These are phyloP conservation scores for Fremontodendron californicum DNA, from an alignment of 345 rosid genomes.

Conservation along the genomic window DNA sequence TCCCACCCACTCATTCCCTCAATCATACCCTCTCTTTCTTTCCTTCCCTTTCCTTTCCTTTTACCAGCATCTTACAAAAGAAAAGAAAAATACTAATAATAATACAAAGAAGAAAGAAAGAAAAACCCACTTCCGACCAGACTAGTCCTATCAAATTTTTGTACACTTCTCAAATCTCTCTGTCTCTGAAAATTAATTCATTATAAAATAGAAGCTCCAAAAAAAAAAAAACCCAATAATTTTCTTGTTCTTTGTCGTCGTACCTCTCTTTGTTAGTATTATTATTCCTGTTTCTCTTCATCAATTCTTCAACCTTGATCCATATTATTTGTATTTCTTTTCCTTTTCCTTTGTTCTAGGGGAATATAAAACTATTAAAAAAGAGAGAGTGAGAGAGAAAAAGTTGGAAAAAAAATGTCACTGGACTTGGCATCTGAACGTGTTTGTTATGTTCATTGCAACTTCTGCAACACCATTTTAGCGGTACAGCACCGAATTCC, in stretches of 20 bases:
- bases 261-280: constrained; percentile 20
- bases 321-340: not conserved
- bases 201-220: not conserved
- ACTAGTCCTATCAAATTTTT: constrained; percentile 35
- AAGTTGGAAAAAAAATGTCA: constrained; percentile 46
- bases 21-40: constrained; percentile 32
- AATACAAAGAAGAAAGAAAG: not conserved
- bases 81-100: too few species aligned
- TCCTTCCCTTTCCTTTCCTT: constrained; percentile 5
- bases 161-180: constrained; percentile 30
- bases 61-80: too few species aligned
- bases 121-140: constrained; percentile 31
- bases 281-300: constrained; percentile 15
- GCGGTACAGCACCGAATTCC: constrained; percentile 59
- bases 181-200: constrained; percentile 2
- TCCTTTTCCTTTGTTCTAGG: constrained; percentile 12
- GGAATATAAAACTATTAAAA: not conserved
- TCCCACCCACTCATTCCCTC: constrained; percentile 62
- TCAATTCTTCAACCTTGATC: constrained; percentile 21
- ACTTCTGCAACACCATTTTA: constrained; percentile 93
- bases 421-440: constrained; percentile 67
- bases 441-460: constrained; percentile 96
- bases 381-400: too few species aligned
- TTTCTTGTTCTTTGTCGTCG: constrained; percentile 16
- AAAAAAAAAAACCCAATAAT: not conserved